Base-by-base conservation (phyloP, 306 rosid genomes). In the Castanea crenata region DNA sequence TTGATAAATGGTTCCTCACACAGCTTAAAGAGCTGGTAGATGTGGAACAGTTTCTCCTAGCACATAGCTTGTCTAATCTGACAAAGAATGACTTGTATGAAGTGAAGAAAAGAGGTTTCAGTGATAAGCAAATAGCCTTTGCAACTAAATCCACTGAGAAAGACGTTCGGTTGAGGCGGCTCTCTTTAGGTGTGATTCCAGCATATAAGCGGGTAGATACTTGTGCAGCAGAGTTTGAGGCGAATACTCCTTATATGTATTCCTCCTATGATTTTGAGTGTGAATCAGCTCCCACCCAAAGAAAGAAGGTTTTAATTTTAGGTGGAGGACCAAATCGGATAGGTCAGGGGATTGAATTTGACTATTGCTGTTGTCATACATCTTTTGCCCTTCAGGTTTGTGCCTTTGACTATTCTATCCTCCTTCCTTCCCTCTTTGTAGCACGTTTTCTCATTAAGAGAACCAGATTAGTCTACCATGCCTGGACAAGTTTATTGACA, bases 141-240 rank as follows among this genome's bases (percentile, higher is more conserved):
- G 96, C 98, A 44, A 93, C 93, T 71, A 96, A 93, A 78, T 85
- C 97, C 57, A 80, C 94, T 6, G 96, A 93, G 87, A 87, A 82
- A 79, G 96, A 91, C 74, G 94, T 96, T 20, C 90, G 97, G 55
- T 35, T 52, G 55, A 93, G 80, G 89, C 87, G 98, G 55, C 71
- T 89, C 20, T 88, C 92, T 49, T 61, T 93, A 69, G 94, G 94
- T 59, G 94, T 96, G 58, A 69, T 81, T 74, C 98, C 98, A 58
- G 83, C 98, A 55, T 96, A 87, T 78, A 96, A 96, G 80, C 91
- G 97, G 70, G 99, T 96, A 23, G 99, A 96, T 82, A 93, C 99
- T 3, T 96, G 99, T 81, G 99, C 99, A 20, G 99, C 99, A n/a
- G 98, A 96, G 80, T 96, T 96, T 87, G 99, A 96, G 88, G 99